Conservation (phyloP, 176 grass and related monocot genomes). For the Musa troglodytarum region DNA sequence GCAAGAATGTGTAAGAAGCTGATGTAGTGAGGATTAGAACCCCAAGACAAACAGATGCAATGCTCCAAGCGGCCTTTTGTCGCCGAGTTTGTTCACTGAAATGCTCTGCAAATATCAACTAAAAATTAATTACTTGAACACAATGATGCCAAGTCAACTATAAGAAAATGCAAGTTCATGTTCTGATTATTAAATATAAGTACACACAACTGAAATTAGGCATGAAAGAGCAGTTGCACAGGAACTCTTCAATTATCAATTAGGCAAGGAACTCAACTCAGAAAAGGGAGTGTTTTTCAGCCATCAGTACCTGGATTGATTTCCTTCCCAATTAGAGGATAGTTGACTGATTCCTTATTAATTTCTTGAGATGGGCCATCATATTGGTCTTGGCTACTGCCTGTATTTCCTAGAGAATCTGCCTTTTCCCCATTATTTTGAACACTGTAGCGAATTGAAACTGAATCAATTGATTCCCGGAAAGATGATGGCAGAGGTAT, state of each 20-base stretch:
- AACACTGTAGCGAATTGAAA: constrained; percentile 27
- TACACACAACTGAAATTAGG: background rate
- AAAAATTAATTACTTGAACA: background rate
- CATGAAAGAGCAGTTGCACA: background rate
- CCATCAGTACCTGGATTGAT: background rate
- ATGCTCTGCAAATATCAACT: constrained; percentile 11
- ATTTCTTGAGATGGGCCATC: constrained; percentile 39
- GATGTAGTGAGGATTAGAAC: constrained; percentile 36
- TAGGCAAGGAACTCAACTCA: too few relatives aligned
- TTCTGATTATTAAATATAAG: background rate
- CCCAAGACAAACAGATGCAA: constrained; percentile 40
- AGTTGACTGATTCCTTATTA: constrained; percentile 27
- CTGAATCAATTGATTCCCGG: constrained; percentile 46
- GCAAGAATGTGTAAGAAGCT: constrained; percentile 43
- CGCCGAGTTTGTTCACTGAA: constrained; percentile 28
- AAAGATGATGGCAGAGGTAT: constrained; percentile 59
- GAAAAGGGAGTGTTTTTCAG: background rate
- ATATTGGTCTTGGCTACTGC: constrained; percentile 1
- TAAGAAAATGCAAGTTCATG: background rate
- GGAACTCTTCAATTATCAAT: background rate
- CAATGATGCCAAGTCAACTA: background rate
- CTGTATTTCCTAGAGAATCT: constrained; percentile 20
- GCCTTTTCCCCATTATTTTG: constrained; percentile 43
- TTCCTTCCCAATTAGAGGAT: constrained; percentile 53
- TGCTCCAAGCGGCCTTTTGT: constrained; percentile 45